phyloP scores from a whole-genome alignment of 1,284 basidiomycete species.

The Cryptococcus hybrid region DNA sequence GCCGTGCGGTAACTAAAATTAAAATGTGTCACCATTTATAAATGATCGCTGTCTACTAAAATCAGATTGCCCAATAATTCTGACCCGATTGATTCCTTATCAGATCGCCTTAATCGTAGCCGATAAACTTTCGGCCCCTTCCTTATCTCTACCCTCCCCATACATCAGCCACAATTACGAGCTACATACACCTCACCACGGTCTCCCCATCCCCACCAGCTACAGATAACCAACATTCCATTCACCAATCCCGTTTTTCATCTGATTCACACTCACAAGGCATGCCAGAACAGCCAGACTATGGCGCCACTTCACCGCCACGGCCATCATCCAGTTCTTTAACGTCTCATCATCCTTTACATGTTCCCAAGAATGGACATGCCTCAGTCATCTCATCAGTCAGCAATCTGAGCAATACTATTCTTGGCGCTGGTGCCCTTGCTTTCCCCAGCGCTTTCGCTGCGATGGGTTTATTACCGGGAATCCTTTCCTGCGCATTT shows the following conservation, averaged over 20 bases:
- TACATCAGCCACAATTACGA: no score
- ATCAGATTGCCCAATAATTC: background rate
- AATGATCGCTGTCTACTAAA: constrained; percentile 1
- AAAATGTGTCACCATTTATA: background rate
- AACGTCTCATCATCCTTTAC: background rate
- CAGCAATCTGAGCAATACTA: constrained; percentile 74
- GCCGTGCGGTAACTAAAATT: no score
- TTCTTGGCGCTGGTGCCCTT: constrained; percentile 75
- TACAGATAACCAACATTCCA: no score
- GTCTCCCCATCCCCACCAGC: no score
- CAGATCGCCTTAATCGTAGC: no score
- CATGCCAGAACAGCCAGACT: constrained; percentile 12
- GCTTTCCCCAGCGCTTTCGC: constrained; percentile 68
- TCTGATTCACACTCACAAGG: constrained; percentile 1
- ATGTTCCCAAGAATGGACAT: constrained; percentile 10
- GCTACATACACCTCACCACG: no score
- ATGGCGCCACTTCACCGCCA: constrained; percentile 17
- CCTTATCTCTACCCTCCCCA: no score
- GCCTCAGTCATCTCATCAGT: constrained; percentile 34
- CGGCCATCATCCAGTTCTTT: constrained; percentile 3
- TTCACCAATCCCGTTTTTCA: background rate
- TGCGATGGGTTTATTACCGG: constrained; percentile 79
- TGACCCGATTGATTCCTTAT: no score
- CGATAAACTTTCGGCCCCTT: no score
- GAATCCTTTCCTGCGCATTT: constrained; percentile 81